phyloP scores from a whole-genome alignment of 148 eudicot genomes.

The Cornus controversa region DNA sequence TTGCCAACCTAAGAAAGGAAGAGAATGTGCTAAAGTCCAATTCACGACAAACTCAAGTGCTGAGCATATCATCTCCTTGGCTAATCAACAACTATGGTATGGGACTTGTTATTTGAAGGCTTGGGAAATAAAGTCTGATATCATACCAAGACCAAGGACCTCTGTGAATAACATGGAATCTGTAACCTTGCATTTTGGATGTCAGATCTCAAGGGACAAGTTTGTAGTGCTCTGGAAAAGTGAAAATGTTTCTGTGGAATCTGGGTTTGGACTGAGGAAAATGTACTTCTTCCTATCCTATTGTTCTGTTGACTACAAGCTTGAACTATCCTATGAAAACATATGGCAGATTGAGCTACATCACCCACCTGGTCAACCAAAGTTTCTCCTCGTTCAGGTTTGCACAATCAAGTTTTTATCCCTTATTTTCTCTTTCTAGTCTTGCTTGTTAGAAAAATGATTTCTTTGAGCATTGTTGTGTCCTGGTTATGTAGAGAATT shows the following conservation, averaged over 20 bases:
- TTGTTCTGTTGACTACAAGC: constrained; percentile 17
- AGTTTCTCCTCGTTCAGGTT: constrained; percentile 36
- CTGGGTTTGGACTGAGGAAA: constrained; percentile 25
- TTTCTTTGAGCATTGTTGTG: not conserved
- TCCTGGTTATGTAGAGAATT: not conserved
- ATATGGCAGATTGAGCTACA: constrained; percentile 36
- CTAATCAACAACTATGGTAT: constrained; percentile 18
- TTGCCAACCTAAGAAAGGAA: constrained; percentile 8
- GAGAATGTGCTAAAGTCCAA: constrained; percentile 32
- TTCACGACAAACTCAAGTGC: constrained; percentile 11
- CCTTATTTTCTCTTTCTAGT: not conserved
- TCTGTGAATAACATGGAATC: constrained; percentile 20
- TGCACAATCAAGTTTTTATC: not conserved
- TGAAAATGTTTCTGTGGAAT: constrained; percentile 21
- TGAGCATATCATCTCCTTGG: constrained; percentile 15
- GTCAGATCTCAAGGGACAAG: constrained; percentile 26
- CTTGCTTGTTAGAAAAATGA: no score
- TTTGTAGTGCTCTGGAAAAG: constrained; percentile 30
- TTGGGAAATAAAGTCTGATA: constrained; percentile 11
- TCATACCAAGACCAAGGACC: constrained; percentile 13
- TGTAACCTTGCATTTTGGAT: constrained; percentile 27
- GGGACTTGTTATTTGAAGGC: constrained; percentile 28
- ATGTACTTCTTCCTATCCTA: constrained; percentile 20
- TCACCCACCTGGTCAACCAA: constrained; percentile 13
- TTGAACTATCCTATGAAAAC: constrained; percentile 33